Evolutionary conservation across 2,329 filamentous ascomycete genomes (phyloP), one percentile per base, ranked within the genome.

Genomic region (Aspergillus sp.): DNA sequence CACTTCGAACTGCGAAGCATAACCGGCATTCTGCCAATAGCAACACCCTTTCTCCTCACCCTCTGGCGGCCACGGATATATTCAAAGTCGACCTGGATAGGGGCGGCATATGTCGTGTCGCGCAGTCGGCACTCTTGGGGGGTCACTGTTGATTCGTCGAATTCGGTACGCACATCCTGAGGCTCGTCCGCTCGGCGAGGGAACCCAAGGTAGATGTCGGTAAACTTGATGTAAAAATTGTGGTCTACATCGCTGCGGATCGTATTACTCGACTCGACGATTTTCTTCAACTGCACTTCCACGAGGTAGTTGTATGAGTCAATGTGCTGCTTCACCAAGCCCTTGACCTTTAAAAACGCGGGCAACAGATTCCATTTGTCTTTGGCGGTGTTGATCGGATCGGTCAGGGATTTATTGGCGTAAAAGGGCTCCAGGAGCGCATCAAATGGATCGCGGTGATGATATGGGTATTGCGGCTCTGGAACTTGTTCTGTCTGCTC

Each of bases 221-320:
- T 91, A 68, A 96, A 92, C 81, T 95, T 91, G 66, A 98, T 87
- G 81, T 90, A 96, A 73, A 98, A 98, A 64, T 89, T 89, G 63
- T 89, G 90, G 70, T 98, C 92, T 46, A 95, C 90, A 80, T 98
- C 93, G 75, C 93, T 96, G 65, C 89, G 86, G 62, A 99, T 90
- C 41, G 87, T 89, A 49, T 89, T 87, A 73, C 97, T 98, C 51
- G 93, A 90, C 72, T 91, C 88, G 64, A 99, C 89, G 66, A 99
- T 99, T 68, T 97, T 93, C 78, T 96, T 96, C 74, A 99, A 87
- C 72, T 98, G 93, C 56, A 96, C 89, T 67, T 99, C 91, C 65
- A 97, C 89, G 68, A 99, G 98, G 78, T 95, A 96, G 78, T 99
- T 97, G 82, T 96, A 99, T 22, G 95, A 98, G 79, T 99, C 96